Evolutionary conservation across 2,329 filamentous ascomycete species (phyloP), one percentile per base, ranked within the genome.

Genomic region (Trichophyton schoenleinii): DNA sequence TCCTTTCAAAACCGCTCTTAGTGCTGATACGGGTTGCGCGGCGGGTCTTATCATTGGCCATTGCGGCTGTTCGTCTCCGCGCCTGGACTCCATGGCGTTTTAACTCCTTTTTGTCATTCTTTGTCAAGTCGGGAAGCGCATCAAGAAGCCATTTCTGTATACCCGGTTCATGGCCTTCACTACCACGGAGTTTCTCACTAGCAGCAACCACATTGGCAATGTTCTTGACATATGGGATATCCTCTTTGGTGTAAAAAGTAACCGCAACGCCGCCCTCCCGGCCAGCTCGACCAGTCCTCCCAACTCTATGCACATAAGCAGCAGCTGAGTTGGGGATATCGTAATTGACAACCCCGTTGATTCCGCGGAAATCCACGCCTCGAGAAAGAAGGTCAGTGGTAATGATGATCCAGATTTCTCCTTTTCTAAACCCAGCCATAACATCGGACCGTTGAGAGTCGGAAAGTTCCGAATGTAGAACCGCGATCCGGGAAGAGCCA

Each of bases 261-360:
- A 99, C 87, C 0, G 91, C 91, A 2, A 96, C 83, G 57, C 94
- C 94, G 20, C 91, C 91, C 68, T 88, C 84, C 25, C 91, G 83
- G 0, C 94, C 94, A 0, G 91, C 94, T 22, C 94, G 83, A 0
- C 92, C 94, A 0, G 94, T 97, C 55, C 94, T 83, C 0, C 94
- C 94, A 0, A 94, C 91, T 9, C 94, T 88, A 75, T 99, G 94
- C 5, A 99, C 88, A 70, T 99, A 99, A 0, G 85, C 85, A 0
- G 91, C 92, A 3, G 88, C 87, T 0, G 88, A 91, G n/a, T 87
- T 89, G 0, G 94, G 94, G 7, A 96, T 90, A 72, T 99, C 94
- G 75, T 96, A 99, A 75, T 97, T 99, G 59, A 99, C 88, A 0
- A 99, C 91, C 53, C 91, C 91, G 69, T 96, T 96, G 65, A 99